phyloP scores from a whole-genome alignment of 495 filamentous ascomycete genomes.

The Mycothermus thermophilus region DNA sequence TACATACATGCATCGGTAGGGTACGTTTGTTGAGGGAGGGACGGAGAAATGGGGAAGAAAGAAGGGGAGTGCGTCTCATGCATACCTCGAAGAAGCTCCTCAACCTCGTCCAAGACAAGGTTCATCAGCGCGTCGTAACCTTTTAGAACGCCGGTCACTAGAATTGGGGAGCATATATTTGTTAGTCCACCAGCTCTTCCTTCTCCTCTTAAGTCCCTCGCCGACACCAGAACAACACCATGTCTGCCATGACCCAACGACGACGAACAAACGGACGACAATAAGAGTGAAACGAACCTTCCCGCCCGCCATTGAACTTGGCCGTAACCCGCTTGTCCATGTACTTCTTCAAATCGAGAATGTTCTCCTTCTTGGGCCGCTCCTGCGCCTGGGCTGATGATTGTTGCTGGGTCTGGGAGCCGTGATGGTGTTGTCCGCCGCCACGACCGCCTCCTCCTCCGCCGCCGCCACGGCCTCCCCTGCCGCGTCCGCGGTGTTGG shows the following conservation, averaged over 20 bases:
- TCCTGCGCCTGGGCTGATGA: conserved; percentile 30
- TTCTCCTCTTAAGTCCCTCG: background rate
- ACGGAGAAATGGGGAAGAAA: background rate
- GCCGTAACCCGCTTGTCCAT: conserved; percentile 91
- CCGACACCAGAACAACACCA: background rate
- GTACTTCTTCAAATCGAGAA: conserved; percentile 86
- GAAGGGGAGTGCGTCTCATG: background rate
- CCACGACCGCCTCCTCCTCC: conserved; percentile 25
- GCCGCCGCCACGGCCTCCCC: conserved; percentile 39
- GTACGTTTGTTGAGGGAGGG: too few relatives aligned
- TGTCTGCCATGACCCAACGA: background rate
- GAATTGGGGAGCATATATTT: too few relatives aligned
- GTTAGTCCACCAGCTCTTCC: background rate
- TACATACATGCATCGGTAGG: too few relatives aligned
- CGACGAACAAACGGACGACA: too few relatives aligned
- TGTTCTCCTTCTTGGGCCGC: conserved; percentile 94
- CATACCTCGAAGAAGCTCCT: conserved; percentile 75
- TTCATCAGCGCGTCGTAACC: conserved; percentile 98
- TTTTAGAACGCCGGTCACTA: conserved; percentile 79
- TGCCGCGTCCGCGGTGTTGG: conserved; percentile 30
- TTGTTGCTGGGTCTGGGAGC: conserved; percentile 22
- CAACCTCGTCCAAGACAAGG: conserved; percentile 84
- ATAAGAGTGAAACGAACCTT: conserved; percentile 50
- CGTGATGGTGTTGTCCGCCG: conserved; percentile 20
- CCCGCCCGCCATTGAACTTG: conserved; percentile 90